Conservation (phyloP, 495 filamentous ascomycete species). For the Penicillium lividum region DNA sequence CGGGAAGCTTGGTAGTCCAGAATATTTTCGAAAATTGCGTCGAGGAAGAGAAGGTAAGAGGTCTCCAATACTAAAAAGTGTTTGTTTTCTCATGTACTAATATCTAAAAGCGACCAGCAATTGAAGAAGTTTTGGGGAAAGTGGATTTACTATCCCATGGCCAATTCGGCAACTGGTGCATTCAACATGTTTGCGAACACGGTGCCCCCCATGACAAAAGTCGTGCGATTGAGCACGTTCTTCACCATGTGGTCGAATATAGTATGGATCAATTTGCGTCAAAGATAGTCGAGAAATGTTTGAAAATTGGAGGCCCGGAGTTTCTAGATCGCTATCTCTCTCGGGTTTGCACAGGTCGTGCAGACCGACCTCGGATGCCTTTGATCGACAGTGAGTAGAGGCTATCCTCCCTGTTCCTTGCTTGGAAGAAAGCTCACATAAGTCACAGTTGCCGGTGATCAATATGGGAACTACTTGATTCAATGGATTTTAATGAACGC, state of each 20-base stretch:
- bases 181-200: conserved; percentile 98
- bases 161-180: conserved; percentile 99
- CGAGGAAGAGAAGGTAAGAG: conserved; percentile 91
- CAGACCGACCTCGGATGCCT: conserved; percentile 91
- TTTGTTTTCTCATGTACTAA: conserved; percentile 32
- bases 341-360: conserved; percentile 85
- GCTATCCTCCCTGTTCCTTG: neutral
- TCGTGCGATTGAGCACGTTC: conserved; percentile 90
- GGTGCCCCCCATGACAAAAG: conserved; percentile 88
- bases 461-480: conserved; percentile 97
- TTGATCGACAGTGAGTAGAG: conserved; percentile 81
- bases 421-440: neutral
- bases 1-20: conserved; percentile 95
- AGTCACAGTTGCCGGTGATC: conserved; percentile 79
- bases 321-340: conserved; percentile 93
- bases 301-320: conserved; percentile 91
- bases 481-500: conserved; percentile 94
- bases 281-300: conserved; percentile 97
- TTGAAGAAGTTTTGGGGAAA: conserved; percentile 90
- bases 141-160: conserved; percentile 95
- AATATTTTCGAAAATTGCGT: conserved; percentile 99
- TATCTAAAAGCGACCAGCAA: conserved; percentile 75
- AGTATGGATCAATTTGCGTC: conserved; percentile 99
- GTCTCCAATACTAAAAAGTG: conserved; percentile 1
- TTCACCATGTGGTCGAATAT: conserved; percentile 89